phyloP scores from a whole-genome alignment of 441 rosid genomes.

The Adansonia rubrostipa region DNA sequence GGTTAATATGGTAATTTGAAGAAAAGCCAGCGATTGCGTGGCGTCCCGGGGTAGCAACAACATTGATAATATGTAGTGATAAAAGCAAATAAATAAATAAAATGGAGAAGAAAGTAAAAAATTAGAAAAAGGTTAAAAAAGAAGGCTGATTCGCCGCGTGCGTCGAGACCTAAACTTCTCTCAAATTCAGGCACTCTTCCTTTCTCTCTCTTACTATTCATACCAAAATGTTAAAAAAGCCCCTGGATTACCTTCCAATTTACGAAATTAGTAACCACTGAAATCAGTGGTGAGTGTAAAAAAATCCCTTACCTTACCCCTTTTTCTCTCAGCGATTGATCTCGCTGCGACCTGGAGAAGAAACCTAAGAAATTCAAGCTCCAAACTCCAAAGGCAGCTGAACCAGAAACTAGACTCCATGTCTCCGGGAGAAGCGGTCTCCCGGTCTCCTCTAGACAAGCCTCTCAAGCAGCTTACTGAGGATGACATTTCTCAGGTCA shows the following conservation, averaged over 20 bases:
- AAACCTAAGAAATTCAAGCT: neutral
- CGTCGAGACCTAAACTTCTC: conserved; percentile 10
- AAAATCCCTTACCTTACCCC: neutral
- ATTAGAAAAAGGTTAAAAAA: neutral
- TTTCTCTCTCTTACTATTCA: neutral
- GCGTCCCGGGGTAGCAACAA: conserved; percentile 42
- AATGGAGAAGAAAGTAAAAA: neutral
- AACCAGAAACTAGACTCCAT: conserved; percentile 27
- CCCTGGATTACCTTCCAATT: conserved; percentile 13
- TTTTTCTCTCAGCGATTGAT: conserved; percentile 13
- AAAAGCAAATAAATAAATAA: neutral
- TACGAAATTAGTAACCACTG: conserved; percentile 24
- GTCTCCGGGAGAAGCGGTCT: conserved; percentile 37
- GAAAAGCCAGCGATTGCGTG: conserved; percentile 37
- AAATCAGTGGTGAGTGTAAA: conserved; percentile 13
- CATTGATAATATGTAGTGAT: neutral
- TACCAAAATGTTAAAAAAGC: conserved; percentile 7
- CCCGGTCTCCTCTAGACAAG: conserved; percentile 45
- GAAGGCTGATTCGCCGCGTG: conserved; percentile 23
- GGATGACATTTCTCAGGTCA: conserved; percentile 58
- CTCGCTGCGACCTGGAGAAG: neutral
- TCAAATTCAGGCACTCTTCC: conserved; percentile 4
- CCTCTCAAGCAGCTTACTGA: conserved; percentile 52
- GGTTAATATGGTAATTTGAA: neutral
- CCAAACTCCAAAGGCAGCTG: conserved; percentile 8